These are phyloP conservation scores for Plantago rigida DNA, from an alignment of 305 asterid genomes.

Conservation along the genomic window DNA sequence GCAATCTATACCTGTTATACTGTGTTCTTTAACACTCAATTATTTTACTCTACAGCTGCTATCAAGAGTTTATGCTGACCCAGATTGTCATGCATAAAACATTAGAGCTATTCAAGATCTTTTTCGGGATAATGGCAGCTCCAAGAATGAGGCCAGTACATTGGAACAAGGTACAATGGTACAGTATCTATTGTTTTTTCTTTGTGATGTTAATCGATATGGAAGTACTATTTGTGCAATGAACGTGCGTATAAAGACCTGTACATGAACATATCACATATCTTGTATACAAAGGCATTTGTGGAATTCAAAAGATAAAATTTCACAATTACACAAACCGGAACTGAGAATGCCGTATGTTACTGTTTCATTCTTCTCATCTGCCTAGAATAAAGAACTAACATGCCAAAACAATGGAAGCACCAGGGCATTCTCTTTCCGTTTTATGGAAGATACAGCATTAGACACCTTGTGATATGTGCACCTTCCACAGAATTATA, in stretches of 20 bases:
- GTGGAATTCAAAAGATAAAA: neutral
- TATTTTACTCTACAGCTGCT: no score
- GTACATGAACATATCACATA: neutral
- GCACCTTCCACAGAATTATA: no score
- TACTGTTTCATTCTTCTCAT: neutral
- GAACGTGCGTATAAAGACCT: no score
- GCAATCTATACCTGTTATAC: no score
- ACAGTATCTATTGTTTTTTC: neutral
- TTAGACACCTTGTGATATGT: no score
- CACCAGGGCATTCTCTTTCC: neutral
- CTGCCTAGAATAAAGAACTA: slow-evolving; percentile 1
- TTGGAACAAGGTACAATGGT: neutral
- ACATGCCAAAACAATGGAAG: neutral
- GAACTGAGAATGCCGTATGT: neutral
- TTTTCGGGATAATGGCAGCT: neutral
- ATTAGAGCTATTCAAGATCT: neutral
- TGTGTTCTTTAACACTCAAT: no score
- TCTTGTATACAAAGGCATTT: neutral
- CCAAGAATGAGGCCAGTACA: neutral
- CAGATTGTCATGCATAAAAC: no score
- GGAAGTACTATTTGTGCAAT: no score
- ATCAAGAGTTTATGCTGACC: neutral
- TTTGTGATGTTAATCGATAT: no score
- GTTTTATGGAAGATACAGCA: neutral
- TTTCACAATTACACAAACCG: neutral